These are phyloP conservation scores for Aspergillus neoniger DNA, from an alignment of 2,329 filamentous ascomycete genomes.

Conservation along the genomic window DNA sequence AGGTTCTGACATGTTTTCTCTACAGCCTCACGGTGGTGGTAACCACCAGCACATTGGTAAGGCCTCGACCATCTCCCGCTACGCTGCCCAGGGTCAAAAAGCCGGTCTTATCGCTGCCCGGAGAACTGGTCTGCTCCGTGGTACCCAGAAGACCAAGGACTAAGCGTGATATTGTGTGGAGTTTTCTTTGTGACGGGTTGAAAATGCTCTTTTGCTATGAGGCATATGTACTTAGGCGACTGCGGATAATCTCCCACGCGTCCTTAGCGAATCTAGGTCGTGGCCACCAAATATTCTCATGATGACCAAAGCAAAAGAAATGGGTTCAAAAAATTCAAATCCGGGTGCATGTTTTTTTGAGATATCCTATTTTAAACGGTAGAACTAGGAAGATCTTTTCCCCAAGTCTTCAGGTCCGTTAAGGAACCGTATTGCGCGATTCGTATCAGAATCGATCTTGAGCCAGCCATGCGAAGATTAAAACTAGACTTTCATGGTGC, in stretches of 20 bases:
- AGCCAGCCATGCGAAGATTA: too few relatives aligned
- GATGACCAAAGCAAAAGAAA: constrained; percentile 32
- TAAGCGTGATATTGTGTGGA: constrained; percentile 64
- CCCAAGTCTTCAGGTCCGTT: too few relatives aligned
- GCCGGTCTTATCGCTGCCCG: constrained; percentile 99
- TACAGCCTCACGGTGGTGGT: constrained; percentile 88
- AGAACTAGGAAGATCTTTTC: too few relatives aligned
- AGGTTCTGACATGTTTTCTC: constrained; percentile 24
- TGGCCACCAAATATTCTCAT: constrained; percentile 40
- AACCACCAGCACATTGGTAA: constrained; percentile 99
- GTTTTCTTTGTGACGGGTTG: constrained; percentile 54
- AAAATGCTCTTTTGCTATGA: constrained; percentile 45
- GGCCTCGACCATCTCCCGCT: constrained; percentile 98
- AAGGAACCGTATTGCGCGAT: too few relatives aligned
- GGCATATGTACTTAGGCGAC: constrained; percentile 46
- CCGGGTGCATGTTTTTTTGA: constrained; percentile 11
- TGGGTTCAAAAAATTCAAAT: constrained; percentile 30
- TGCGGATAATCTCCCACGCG: constrained; percentile 41
- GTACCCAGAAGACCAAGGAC: constrained; percentile 99
- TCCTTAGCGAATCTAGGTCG: constrained; percentile 45
- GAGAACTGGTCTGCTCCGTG: constrained; percentile 99
- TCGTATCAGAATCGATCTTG: too few relatives aligned
- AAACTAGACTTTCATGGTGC: too few relatives aligned
- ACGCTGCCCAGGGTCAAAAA: constrained; percentile 98
- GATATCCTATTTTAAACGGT: constrained; percentile 5